A percentile compares a stretch with the other conserved stretches of the same genome.
Conservation (phyloP, 345 rosid genomes). For the Linum trigynum region DNA sequence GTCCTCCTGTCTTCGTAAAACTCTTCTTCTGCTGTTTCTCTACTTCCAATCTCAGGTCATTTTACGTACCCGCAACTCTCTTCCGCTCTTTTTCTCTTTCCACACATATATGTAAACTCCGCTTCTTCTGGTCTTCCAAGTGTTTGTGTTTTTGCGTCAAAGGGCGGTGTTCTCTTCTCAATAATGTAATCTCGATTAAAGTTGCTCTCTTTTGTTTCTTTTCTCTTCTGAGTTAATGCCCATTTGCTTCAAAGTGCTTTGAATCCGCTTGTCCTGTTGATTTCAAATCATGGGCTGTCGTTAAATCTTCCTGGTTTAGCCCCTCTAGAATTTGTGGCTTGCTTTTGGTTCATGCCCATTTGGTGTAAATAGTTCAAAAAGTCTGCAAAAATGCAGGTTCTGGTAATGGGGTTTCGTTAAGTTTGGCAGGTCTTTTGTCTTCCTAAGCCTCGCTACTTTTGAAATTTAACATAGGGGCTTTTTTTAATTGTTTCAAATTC, state of each 20-base stretch:
- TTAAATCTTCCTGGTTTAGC: conserved; percentile 13
- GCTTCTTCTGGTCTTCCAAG: background rate
- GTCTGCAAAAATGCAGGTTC: conserved; percentile 11
- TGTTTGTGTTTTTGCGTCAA: conserved; percentile 8
- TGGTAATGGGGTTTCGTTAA: conserved; percentile 41
- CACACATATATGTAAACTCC: background rate
- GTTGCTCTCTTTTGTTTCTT: background rate
- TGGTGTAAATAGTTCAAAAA: conserved; percentile 21
- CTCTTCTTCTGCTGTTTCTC: background rate
- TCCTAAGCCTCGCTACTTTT: conserved; percentile 2
- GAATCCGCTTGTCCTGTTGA: conserved; percentile 8
- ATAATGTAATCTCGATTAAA: conserved; percentile 31
- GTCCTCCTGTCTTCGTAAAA: too few relatives aligned
- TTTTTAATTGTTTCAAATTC: conserved; percentile 12
- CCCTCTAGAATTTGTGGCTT: background rate
- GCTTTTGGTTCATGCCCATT: conserved; percentile 23
- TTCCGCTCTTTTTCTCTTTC: too few relatives aligned
- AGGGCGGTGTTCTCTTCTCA: conserved; percentile 4
- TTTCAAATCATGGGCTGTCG: conserved; percentile 31
- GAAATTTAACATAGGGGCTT: conserved; percentile 6
- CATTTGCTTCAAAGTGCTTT: conserved; percentile 20
- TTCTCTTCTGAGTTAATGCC: conserved; percentile 18
- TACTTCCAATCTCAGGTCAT: conserved; percentile 13
- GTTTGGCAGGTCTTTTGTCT: conserved; percentile 9
- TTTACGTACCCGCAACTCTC: background rate